Evolutionary conservation across 1,284 basidiomycete species (phyloP).

Genomic region (Erythrobasidium hasegawianum): DNA sequence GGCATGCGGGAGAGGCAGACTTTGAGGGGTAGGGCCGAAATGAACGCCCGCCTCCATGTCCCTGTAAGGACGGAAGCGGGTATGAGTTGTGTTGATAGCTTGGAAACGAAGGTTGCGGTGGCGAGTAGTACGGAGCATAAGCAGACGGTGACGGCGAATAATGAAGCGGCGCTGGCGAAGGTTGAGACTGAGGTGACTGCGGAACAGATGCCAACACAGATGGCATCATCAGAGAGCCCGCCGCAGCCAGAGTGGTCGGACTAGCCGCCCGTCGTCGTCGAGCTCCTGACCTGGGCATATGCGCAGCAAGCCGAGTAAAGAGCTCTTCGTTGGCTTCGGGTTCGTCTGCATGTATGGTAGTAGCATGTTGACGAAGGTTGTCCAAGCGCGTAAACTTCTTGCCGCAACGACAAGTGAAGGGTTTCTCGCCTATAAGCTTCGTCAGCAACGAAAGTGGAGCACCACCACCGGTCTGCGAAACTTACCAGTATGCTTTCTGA

Average conservation of each 20-base stretch:
- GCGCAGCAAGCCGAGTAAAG: constrained; percentile 18
- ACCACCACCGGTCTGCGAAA: neutral
- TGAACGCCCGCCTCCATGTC: neutral
- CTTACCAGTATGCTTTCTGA: constrained; percentile 32
- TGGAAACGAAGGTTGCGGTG: neutral
- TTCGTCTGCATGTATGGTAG: constrained; percentile 89
- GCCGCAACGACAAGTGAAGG: constrained; percentile 73
- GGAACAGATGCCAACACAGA: neutral
- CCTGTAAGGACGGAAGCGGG: neutral
- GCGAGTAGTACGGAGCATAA: neutral
- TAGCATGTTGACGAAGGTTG: constrained; percentile 90
- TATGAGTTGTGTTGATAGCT: neutral
- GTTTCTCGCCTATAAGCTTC: constrained; percentile 26
- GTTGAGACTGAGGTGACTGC: neutral
- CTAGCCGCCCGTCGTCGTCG: neutral
- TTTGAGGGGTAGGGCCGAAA: neutral
- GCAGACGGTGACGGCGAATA: neutral
- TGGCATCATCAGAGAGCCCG: neutral
- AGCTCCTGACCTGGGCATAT: constrained; percentile 20
- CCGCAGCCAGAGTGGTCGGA: neutral
- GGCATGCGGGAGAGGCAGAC: neutral
- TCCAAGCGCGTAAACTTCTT: constrained; percentile 96
- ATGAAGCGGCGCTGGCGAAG: neutral
- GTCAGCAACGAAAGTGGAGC: neutral
- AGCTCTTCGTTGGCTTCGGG: constrained; percentile 67